Percentiles rank a stretch among this genome's conserved stretches.
Evolutionary conservation across 2,329 filamentous ascomycete species (phyloP).

Genomic region (Botrytis porri): DNA sequence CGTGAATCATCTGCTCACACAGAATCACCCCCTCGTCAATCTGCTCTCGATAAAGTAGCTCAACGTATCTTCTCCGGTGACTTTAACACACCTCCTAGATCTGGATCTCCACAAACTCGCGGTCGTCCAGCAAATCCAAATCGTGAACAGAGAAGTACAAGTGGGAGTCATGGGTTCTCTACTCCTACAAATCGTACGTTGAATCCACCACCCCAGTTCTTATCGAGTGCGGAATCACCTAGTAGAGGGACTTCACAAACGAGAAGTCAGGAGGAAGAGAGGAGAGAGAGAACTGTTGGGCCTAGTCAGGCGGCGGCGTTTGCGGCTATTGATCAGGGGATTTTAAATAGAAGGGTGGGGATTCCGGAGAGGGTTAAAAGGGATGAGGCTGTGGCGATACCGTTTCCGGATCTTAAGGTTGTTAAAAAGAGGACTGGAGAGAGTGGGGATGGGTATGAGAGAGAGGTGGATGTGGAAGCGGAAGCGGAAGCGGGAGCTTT

Average conservation of each 20-base stretch:
- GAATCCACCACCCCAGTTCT: conserved; percentile 30
- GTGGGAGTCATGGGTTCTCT: conserved; percentile 29
- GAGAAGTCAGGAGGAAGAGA: conserved; percentile 7
- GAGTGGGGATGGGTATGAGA: background rate
- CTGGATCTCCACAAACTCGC: conserved; percentile 36
- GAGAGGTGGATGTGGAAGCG: background rate
- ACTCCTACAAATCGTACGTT: conserved; percentile 29
- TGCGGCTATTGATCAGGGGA: conserved; percentile 62
- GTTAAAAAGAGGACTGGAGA: conserved; percentile 40
- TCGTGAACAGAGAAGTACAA: conserved; percentile 26
- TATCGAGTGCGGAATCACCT: conserved; percentile 28
- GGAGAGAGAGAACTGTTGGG: conserved; percentile 22
- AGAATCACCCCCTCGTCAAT: conserved; percentile 52
- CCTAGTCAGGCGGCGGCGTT: conserved; percentile 56
- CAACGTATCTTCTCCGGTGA: conserved; percentile 59
- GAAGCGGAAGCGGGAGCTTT: background rate
- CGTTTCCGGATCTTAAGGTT: conserved; percentile 41
- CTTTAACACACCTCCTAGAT: conserved; percentile 35
- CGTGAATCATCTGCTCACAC: conserved; percentile 46
- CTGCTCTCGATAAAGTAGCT: conserved; percentile 58
- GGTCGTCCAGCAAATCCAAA: conserved; percentile 28
- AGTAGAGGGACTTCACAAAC: conserved; percentile 30
- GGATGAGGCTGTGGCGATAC: conserved; percentile 45
- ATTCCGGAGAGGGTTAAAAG: conserved; percentile 40
- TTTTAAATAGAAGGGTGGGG: conserved; percentile 54